Percentiles rank a stretch among this genome's conserved stretches.
Evolutionary conservation across 2,329 filamentous ascomycete genomes (phyloP).

Genomic region (Xylogone sp.): DNA sequence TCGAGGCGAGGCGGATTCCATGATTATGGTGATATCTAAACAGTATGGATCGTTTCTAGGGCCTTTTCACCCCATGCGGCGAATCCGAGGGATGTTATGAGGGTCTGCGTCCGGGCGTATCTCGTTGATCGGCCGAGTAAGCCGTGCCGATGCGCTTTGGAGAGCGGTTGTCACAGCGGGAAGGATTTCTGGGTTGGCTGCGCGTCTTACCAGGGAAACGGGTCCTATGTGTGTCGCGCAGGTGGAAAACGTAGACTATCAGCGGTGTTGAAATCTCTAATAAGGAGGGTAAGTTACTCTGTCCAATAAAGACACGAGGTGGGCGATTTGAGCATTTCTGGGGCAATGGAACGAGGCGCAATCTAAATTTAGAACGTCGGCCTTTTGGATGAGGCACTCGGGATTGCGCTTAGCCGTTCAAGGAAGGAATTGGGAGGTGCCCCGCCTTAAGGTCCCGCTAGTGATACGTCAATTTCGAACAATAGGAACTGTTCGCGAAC

Average conservation of each 20-base stretch:
- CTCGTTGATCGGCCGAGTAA: neutral
- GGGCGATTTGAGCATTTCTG: neutral
- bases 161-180: neutral
- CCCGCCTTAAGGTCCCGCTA: too few relatives aligned
- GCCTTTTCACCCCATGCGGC: too few relatives aligned
- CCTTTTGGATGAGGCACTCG: neutral
- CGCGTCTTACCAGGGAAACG: neutral
- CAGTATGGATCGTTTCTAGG: neutral
- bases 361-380: neutral
- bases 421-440: too few relatives aligned
- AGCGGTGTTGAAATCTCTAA: neutral
- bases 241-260: neutral
- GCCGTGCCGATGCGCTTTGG: neutral
- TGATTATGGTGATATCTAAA: neutral
- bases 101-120: neutral
- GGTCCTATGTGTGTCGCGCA: neutral
- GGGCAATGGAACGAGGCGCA: neutral
- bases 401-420: too few relatives aligned
- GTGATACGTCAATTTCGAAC: too few relatives aligned
- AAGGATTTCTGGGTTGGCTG: neutral
- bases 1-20: constrained; percentile 20
- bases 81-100: too few relatives aligned
- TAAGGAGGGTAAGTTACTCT: neutral
- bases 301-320: neutral
- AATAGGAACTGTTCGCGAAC: too few relatives aligned